Conservation (phyloP, 352 stramenopile species). For the Phytophthora multivora region DNA sequence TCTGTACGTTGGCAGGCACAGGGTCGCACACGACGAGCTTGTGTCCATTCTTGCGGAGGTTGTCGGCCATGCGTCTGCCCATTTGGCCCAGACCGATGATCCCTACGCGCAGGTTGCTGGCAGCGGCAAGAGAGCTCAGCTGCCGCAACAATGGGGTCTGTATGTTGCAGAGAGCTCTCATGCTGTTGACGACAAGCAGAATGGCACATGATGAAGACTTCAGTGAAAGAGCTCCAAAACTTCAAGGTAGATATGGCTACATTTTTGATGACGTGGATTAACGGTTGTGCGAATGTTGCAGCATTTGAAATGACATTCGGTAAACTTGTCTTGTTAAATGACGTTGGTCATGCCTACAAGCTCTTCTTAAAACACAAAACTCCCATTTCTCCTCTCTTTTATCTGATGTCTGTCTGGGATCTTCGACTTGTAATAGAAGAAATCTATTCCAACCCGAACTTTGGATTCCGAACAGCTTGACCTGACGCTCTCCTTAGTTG, state of each 20-base stretch:
- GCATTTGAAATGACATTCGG: background rate
- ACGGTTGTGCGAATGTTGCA: background rate
- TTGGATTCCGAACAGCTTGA: background rate
- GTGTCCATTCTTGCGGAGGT: slow-evolving; percentile 85
- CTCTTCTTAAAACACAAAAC: background rate
- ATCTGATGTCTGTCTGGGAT: slow-evolving; percentile 8
- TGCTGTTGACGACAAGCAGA: background rate
- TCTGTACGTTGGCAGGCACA: slow-evolving; percentile 50
- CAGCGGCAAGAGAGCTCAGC: slow-evolving; percentile 45
- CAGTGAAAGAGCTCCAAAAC: background rate
- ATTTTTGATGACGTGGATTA: slow-evolving; percentile 8
- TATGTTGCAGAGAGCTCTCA: background rate
- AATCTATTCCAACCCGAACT: no score
- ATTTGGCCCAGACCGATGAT: slow-evolving; percentile 96
- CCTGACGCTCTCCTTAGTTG: slow-evolving; percentile 59
- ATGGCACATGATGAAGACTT: background rate
- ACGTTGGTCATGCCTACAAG: background rate
- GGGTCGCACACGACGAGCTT: slow-evolving; percentile 85
- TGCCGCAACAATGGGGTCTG: slow-evolving; percentile 51
- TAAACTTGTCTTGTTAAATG: background rate
- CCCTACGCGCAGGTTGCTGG: slow-evolving; percentile 59
- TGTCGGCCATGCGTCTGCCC: slow-evolving; percentile 93
- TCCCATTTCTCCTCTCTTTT: background rate
- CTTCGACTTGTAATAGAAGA: slow-evolving; percentile 2
- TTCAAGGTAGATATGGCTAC: slow-evolving; percentile 5